Evolutionary conservation across 1,284 basidiomycete genomes (phyloP), one percentile per base, ranked within the genome.

Genomic region (Pseudozyma sp.): DNA sequence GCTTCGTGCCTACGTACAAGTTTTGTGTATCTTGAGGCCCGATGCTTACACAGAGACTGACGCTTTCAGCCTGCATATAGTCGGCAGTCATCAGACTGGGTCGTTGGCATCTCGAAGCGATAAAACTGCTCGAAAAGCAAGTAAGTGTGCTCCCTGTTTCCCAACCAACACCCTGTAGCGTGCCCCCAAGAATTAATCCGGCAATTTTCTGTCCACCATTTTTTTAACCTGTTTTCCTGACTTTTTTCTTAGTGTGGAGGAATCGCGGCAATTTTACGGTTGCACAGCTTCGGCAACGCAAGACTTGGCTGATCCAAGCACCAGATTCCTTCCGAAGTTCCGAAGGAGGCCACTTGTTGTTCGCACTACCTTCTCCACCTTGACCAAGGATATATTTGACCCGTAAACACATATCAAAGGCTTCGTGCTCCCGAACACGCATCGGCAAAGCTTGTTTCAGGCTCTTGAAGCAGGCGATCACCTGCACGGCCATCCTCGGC

Each of bases 211-310:
- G 25, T 31, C 25, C 25, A n/a, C 6, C 25, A 40, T 40, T n/a
- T 44, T 25, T 52, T 47, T 39, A 39, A 38, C 38, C 36, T 52
- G 31, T 10, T 36, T 18, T 6, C 1, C 21, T 43, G 35, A 13
- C 18, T 39, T 10, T 56, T 47, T 36, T 34, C 18, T 9, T 13
- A 11, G 47, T 43, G 55, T 57, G 55, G 55, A 57, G 55, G 55
- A 9, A 35, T 10, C 21, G 31, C 25, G 7, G 34, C 11, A 35
- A 14, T 50, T 50, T 35, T 10, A 25, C 45, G 45, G 43, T 16
- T n/a, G 52, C 19, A 42, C 19, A 53, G 25, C 14, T 45, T 57
- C 55, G 55, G 55, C 55, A 57, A 57, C 49, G 55, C 55, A 49
- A 42, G 18, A 12, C 31, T 21, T 34, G 39, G 55, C 55, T 50